Conservation (phyloP, 2,329 filamentous ascomycete species). For the Aureobasidium sp. region DNA sequence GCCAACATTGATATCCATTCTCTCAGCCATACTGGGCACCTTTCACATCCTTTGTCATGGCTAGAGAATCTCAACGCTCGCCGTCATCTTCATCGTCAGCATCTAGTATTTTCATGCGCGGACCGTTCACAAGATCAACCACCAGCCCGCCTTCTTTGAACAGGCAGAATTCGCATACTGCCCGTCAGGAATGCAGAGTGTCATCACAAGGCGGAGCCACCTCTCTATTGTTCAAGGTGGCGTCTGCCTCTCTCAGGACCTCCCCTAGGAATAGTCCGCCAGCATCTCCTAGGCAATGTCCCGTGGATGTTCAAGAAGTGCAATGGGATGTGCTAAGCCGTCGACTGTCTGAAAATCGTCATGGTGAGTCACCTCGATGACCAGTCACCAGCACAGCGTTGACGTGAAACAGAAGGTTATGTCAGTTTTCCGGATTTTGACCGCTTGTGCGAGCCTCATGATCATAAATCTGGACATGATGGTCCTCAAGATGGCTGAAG, state of each 20-base stretch:
- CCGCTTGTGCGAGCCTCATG: constrained; percentile 11
- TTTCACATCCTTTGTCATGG: not conserved
- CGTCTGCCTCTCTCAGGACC: constrained; percentile 8
- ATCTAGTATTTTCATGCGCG: constrained; percentile 17
- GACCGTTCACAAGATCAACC: constrained; percentile 23
- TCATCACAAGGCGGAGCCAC: constrained; percentile 3
- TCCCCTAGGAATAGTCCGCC: constrained; percentile 12
- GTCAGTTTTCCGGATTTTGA: constrained; percentile 18
- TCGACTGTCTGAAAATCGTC: constrained; percentile 8
- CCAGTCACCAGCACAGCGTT: not conserved
- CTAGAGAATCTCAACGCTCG: constrained; percentile 12
- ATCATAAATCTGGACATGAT: not conserved
- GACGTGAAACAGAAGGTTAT: constrained; percentile 8
- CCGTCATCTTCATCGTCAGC: constrained; percentile 6
- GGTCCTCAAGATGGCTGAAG: constrained; percentile 1
- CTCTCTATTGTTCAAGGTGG: constrained; percentile 7
- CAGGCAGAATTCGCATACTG: constrained; percentile 26
- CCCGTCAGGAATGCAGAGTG: constrained; percentile 15
- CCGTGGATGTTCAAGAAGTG: not conserved
- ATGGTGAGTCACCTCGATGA: not conserved
- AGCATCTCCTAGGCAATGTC: constrained; percentile 11
- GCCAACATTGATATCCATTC: not conserved
- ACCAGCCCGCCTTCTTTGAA: constrained; percentile 25
- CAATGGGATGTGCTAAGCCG: constrained; percentile 16
- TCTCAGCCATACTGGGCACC: not conserved